phyloP scores from a whole-genome alignment of 306 rosid species.

The Vigna unguiculata region DNA sequence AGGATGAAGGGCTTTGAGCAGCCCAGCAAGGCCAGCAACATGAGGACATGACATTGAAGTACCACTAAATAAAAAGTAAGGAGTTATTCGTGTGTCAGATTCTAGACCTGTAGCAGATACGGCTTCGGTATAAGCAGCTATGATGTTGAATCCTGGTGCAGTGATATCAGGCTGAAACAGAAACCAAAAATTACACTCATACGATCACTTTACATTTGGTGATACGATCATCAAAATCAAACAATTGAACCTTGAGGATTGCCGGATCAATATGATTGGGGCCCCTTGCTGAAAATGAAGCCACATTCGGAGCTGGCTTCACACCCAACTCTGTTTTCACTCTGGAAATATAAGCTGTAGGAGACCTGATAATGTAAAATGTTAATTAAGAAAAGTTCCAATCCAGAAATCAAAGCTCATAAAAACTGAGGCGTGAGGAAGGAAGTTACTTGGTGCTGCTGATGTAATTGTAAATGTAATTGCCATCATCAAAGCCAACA shows the following conservation, averaged over 20 bases:
- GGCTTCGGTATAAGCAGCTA: conserved; percentile 52
- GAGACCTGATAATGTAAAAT: conserved; percentile 47
- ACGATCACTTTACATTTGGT: not conserved
- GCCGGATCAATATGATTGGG: conserved; percentile 55
- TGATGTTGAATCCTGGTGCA: conserved; percentile 64
- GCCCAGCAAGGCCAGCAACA: conserved; percentile 61
- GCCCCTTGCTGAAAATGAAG: conserved; percentile 79
- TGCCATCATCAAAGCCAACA: conserved; percentile 50
- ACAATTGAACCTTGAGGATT: conserved; percentile 64
- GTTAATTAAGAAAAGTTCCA: not conserved
- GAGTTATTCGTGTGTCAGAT: conserved; percentile 15
- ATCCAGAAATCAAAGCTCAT: not conserved
- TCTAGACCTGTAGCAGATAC: too few species aligned
- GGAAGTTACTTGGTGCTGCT: conserved; percentile 52
- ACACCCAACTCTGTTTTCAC: conserved; percentile 49
- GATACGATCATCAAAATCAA: too few species aligned
- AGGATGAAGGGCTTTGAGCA: conserved; percentile 62
- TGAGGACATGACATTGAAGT: conserved; percentile 73
- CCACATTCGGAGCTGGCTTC: conserved; percentile 62
- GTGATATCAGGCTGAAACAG: conserved; percentile 48
- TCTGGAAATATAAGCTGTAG: conserved; percentile 56
- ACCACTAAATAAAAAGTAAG: conserved; percentile 34
- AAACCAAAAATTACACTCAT: conserved; percentile 4
- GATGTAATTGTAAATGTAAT: conserved; percentile 52
- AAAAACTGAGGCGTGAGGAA: not conserved